A percentile compares a stretch with the other conserved stretches of the same genome.
Evolutionary conservation across 768 basidiomycete genomes (phyloP).

Genomic region (Tulasnella sp.): DNA sequence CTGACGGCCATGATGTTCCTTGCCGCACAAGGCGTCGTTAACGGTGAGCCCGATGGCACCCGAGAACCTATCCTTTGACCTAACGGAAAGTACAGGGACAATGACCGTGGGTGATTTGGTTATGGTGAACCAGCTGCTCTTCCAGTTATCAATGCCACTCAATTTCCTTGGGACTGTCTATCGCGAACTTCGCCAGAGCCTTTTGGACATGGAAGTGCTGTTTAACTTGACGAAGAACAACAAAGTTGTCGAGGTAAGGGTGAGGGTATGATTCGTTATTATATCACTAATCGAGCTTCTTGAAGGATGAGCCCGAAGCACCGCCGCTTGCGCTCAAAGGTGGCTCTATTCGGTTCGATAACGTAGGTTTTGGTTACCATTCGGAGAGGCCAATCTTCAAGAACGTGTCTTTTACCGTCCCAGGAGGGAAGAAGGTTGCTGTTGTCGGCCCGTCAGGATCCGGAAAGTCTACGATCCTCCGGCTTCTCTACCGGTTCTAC

Average conservation of each 20-base stretch:
- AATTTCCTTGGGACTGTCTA: conserved; percentile 98
- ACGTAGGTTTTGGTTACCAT: conserved; percentile 87
- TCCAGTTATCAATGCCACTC: conserved; percentile 90
- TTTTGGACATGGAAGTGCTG: conserved; percentile 94
- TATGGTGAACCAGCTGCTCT: conserved; percentile 98
- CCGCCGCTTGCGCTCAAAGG: conserved; percentile 59
- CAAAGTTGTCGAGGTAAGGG: conserved; percentile 49
- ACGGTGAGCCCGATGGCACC: conserved; percentile 42
- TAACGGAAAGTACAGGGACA: conserved; percentile 45
- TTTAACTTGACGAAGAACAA: conserved; percentile 84
- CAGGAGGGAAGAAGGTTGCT: conserved; percentile 93
- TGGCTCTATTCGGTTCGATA: conserved; percentile 85
- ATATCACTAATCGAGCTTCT: neutral
- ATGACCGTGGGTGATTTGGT: conserved; percentile 99
- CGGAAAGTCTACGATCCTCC: conserved; percentile 94
- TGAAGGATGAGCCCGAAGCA: conserved; percentile 58
- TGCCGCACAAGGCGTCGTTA: conserved; percentile 87
- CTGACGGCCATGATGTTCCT: conserved; percentile 93
- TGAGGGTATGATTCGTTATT: neutral
- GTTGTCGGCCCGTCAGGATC: conserved; percentile 96
- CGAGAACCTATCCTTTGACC: neutral
- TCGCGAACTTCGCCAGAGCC: conserved; percentile 88
- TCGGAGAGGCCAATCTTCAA: conserved; percentile 87
- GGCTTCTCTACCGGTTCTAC: conserved; percentile 91
- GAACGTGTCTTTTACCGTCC: conserved; percentile 77